Evolutionary conservation across 1,139 yeast genomes (phyloP).

Genomic region (Ashbya aceris): DNA sequence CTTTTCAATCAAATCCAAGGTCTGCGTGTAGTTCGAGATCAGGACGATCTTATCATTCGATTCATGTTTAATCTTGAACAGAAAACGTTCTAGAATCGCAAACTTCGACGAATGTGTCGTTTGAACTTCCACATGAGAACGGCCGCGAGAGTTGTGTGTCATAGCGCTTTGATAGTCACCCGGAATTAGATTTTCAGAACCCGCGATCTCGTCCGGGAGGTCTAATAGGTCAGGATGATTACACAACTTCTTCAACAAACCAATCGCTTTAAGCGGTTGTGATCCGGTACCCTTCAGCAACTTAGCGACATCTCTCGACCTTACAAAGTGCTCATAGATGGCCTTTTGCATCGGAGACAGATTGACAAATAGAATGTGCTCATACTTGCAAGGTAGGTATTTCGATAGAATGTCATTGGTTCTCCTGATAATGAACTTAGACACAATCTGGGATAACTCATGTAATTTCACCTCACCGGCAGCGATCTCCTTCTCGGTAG

Average conservation of each 20-base stretch:
- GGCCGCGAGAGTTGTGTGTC: conserved; percentile 8
- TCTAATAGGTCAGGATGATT: conserved; percentile 84
- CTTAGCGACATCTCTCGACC: conserved; percentile 70
- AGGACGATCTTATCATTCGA: conserved; percentile 91
- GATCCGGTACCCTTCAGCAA: conserved; percentile 51
- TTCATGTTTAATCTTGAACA: conserved; percentile 62
- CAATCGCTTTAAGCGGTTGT: conserved; percentile 87
- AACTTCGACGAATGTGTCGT: conserved; percentile 51
- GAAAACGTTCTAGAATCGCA: conserved; percentile 56
- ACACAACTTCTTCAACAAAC: conserved; percentile 77
- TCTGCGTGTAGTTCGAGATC: conserved; percentile 90
- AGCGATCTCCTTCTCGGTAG: conserved; percentile 68
- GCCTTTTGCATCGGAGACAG: conserved; percentile 68
- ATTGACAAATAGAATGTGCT: conserved; percentile 86
- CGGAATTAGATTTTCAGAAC: conserved; percentile 58
- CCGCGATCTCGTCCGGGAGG: conserved; percentile 68
- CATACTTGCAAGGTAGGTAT: conserved; percentile 90
- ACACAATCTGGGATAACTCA: conserved; percentile 69
- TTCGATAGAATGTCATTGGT: conserved; percentile 92
- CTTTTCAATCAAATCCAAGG: conserved; percentile 79
- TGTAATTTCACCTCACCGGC: conserved; percentile 63
- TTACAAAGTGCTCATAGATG: conserved; percentile 64
- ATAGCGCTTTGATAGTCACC: conserved; percentile 47
- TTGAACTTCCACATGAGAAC: conserved; percentile 39
- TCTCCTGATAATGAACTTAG: conserved; percentile 85